phyloP scores from a whole-genome alignment of 768 basidiomycete genomes.

The Lactarius sp. region DNA sequence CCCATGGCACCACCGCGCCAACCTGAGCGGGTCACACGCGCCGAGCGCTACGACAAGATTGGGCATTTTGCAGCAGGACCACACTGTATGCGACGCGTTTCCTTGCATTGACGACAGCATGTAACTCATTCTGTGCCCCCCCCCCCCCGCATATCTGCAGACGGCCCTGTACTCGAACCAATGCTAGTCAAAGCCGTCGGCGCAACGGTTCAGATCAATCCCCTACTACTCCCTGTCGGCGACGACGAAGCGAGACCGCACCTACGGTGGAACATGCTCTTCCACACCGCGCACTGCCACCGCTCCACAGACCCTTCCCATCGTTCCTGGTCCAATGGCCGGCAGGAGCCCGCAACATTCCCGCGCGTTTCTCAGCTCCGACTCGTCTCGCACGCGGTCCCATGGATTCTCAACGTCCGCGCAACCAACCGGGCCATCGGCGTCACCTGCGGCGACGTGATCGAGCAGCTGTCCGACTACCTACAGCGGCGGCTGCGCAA shows the following conservation, averaged over 20 bases:
- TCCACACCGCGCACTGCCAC: conserved; percentile 52
- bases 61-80: conserved; percentile 39
- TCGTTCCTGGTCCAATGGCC: conserved; percentile 63
- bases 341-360: conserved; percentile 59
- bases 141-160: conserved; percentile 31
- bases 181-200: conserved; percentile 48
- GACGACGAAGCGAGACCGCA: conserved; percentile 43
- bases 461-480: conserved; percentile 49
- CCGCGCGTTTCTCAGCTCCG: conserved; percentile 51
- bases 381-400: conserved; percentile 49
- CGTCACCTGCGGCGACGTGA: conserved; percentile 62
- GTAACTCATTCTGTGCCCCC: not conserved
- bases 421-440: conserved; percentile 45
- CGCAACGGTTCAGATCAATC: conserved; percentile 51
- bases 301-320: conserved; percentile 55
- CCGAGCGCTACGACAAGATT: conserved; percentile 33
- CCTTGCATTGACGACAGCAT: conserved; percentile 12
- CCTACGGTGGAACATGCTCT: conserved; percentile 74
- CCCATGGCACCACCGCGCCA: conserved; percentile 27
- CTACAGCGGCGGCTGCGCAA: conserved; percentile 48
- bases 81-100: conserved; percentile 36
- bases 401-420: conserved; percentile 49
- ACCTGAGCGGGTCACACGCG: conserved; percentile 30
- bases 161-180: conserved; percentile 67
- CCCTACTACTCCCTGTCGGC: conserved; percentile 47